These are phyloP conservation scores for Ramularia endophylla DNA, from an alignment of 2,329 filamentous ascomycete genomes.

Conservation along the genomic window DNA sequence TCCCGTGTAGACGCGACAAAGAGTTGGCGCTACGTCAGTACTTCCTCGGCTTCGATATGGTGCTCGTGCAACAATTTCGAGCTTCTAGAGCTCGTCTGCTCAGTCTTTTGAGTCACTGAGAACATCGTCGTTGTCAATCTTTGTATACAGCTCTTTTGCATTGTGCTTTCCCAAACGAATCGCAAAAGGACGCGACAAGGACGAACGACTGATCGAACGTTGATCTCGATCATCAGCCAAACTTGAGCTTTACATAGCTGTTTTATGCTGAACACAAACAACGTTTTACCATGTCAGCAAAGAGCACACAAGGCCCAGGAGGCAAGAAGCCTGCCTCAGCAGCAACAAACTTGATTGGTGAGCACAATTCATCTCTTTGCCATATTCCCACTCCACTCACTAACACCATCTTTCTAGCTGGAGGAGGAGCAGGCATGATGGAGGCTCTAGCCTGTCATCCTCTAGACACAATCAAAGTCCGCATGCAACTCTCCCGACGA, in stretches of 20 bases:
- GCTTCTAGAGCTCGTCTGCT: too few species aligned
- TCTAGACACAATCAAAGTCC: constrained; percentile 95
- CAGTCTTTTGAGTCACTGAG: too few species aligned
- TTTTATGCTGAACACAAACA: neutral
- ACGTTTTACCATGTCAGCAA: constrained; percentile 55
- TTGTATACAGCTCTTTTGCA: too few species aligned
- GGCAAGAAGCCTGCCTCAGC: constrained; percentile 75
- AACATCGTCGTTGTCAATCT: too few species aligned
- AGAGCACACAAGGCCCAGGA: constrained; percentile 49
- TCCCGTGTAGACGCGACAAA: constrained; percentile 17
- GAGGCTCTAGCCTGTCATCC: constrained; percentile 95
- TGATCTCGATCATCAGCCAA: too few species aligned
- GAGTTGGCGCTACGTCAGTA: constrained; percentile 21
- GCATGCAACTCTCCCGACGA: constrained; percentile 94
- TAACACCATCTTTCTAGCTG: constrained; percentile 56
- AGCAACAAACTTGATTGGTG: constrained; percentile 88
- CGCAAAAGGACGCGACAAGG: too few species aligned
- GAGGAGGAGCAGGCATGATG: constrained; percentile 98
- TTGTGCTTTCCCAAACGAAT: too few species aligned
- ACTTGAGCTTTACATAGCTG: neutral
- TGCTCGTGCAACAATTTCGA: constrained; percentile 20
- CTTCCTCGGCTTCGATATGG: constrained; percentile 17
- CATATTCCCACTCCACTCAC: neutral
- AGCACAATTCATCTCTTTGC: too few species aligned
- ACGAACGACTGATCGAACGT: too few species aligned